Evolutionary conservation across 2,329 filamentous ascomycete species (phyloP), one percentile per base, ranked within the genome.

Genomic region (Colletotrichum scovillei): DNA sequence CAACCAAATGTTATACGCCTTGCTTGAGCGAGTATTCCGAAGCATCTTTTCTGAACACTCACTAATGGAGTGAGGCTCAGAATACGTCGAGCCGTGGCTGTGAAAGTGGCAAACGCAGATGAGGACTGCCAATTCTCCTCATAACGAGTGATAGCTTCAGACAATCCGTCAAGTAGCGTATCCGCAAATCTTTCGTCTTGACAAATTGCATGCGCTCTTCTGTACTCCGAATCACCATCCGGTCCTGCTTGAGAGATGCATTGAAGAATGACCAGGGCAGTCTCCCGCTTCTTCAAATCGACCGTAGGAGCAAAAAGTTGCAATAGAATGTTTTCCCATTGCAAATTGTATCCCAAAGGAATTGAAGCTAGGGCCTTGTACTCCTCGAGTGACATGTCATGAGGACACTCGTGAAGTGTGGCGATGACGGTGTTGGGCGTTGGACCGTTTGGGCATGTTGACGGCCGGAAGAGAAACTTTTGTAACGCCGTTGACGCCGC

Each of bases 281-380:
- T 87, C 55, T 89, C 87, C 0, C 80, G 69, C 55, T 87, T 86
- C 12, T 85, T 87, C 42, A 90, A 86, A 58, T 89, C 86, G 0
- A 92, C 63, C 1, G 81, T 81, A 0, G 87, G 85, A 1, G 82
- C 80, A 0, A 80, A 78, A 3, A 92, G 78, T 75, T 91, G 86
- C 1, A 82, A 77, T 0, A 90, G 76, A 2, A 92, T 86, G 67
- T 91, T 92, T 9, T 82, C 76, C 87, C 89, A 92, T 63, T 90
- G 87, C 11, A 91, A 79, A 1, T 79, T 76, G 22, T 82, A 72
- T 0, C 89, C 89, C 2, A 86, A 77, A 0, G 87, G 84, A 4
- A 92, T 75, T 0, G 84, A 77, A 0, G 83, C 82, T 22, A 92
- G 84, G 0, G 85, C 82, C 64, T 88, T 87, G 77, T 86, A 92